phyloP scores from a whole-genome alignment of 2,329 filamentous ascomycete species.

The Graphilbum fragrans region DNA sequence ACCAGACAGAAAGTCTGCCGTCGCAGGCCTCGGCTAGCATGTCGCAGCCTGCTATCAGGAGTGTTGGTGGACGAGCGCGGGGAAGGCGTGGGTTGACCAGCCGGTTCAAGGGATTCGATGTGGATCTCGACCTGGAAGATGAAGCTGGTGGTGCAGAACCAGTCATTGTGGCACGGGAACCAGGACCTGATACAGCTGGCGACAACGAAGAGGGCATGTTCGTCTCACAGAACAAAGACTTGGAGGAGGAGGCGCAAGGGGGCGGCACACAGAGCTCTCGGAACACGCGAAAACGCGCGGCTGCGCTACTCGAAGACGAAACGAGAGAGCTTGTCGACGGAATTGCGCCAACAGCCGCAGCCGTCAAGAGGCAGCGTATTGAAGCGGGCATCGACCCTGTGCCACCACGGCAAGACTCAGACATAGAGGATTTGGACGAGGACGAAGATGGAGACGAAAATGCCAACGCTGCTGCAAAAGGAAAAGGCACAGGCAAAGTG shows the following conservation, averaged over 20 bases:
- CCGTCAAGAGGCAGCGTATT: slow-evolving; percentile 66
- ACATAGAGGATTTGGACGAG: slow-evolving; percentile 8
- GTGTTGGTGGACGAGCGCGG: not conserved
- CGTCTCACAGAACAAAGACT: slow-evolving; percentile 36
- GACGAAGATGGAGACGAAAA: slow-evolving; percentile 10
- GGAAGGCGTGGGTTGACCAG: slow-evolving; percentile 15
- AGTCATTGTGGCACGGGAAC: too few relatives aligned
- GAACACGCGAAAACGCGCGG: not conserved
- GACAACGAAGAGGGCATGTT: slow-evolving; percentile 31
- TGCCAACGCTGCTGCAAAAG: slow-evolving; percentile 5
- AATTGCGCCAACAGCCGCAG: slow-evolving; percentile 64
- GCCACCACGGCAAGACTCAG: slow-evolving; percentile 17
- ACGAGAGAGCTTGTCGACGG: slow-evolving; percentile 52
- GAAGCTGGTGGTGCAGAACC: not conserved
- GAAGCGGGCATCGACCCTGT: slow-evolving; percentile 40
- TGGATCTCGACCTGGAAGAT: slow-evolving; percentile 26
- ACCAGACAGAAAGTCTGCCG: slow-evolving; percentile 12
- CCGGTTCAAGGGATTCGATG: slow-evolving; percentile 65
- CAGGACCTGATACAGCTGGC: not conserved
- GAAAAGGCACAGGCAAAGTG: slow-evolving; percentile 23
- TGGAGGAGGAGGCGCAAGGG: slow-evolving; percentile 13
- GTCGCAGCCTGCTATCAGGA: slow-evolving; percentile 7
- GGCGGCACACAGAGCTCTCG: slow-evolving; percentile 9
- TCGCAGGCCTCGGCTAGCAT: slow-evolving; percentile 11
- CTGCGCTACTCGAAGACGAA: not conserved